phyloP scores from a whole-genome alignment of 2,329 filamentous ascomycete genomes.

The Botrytis galanthina region DNA sequence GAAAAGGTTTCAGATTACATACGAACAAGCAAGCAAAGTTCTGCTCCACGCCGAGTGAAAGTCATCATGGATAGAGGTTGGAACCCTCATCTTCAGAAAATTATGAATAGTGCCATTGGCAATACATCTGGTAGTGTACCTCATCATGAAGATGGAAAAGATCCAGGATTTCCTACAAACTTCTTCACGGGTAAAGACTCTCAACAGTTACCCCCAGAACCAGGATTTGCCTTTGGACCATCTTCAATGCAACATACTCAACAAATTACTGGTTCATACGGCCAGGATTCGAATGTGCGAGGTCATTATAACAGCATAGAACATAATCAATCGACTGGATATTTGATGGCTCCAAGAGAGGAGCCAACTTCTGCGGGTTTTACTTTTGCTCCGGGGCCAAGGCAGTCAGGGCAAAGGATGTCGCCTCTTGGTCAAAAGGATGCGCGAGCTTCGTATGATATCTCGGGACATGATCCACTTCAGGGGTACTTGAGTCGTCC shows the following conservation, averaged over 20 bases:
- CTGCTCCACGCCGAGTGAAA: not conserved
- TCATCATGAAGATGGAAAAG: not conserved
- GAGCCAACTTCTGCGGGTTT: not conserved
- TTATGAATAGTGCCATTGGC: constrained; percentile 28
- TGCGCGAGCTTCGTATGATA: not conserved
- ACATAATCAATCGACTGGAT: not conserved
- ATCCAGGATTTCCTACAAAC: not conserved
- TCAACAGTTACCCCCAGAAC: not conserved
- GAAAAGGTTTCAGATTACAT: not conserved
- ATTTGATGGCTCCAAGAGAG: constrained; percentile 1
- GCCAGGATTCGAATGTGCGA: not conserved
- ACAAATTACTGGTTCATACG: not conserved
- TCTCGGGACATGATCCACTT: not conserved
- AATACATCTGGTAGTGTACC: not conserved
- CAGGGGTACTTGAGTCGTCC: constrained; percentile 6
- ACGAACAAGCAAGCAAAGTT: not conserved
- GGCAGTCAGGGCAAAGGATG: not conserved
- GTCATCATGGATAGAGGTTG: constrained; percentile 17
- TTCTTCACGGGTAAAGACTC: not conserved
- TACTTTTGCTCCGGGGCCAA: not conserved
- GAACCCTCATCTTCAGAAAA: constrained; percentile 31
- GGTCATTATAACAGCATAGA: not conserved
- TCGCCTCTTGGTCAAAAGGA: not conserved
- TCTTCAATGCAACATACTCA: not conserved
- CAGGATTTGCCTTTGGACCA: constrained; percentile 8